Evolutionary conservation across 768 basidiomycete genomes (phyloP).

Genomic region (Cystoderma amianthinum): DNA sequence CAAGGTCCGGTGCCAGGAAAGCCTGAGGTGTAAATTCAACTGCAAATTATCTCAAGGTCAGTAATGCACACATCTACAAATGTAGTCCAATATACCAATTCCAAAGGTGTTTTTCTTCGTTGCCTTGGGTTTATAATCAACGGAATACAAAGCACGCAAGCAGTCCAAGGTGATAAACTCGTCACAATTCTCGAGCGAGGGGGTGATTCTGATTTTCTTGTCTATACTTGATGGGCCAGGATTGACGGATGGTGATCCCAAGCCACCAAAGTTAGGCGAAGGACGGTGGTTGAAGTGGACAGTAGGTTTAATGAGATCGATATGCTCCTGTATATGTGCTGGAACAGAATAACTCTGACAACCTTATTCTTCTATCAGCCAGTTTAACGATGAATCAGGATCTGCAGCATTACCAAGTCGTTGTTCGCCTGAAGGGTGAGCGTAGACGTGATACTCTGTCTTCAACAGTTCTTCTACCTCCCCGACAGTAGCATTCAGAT

Average conservation of each 20-base stretch:
- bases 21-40: conserved; percentile 19
- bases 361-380: conserved; percentile 15
- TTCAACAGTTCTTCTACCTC: conserved; percentile 35
- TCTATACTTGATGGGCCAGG: conserved; percentile 13
- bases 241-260: conserved; percentile 6
- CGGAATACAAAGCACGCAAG: conserved; percentile 29
- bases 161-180: conserved; percentile 30
- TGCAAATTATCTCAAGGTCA: too few species aligned
- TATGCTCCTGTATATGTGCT: conserved; percentile 29
- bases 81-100: too few species aligned
- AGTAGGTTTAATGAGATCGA: conserved; percentile 34
- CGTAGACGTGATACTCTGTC: conserved; percentile 40
- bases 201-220: conserved; percentile 11
- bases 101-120: conserved; percentile 27
- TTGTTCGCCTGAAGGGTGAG: conserved; percentile 28
- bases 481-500: conserved; percentile 30
- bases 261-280: conserved; percentile 1
- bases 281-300: conserved; percentile 28
- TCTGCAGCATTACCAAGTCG: conserved; percentile 29
- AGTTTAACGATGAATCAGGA: not conserved
- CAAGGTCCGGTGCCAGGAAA: conserved; percentile 21
- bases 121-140: conserved; percentile 25
- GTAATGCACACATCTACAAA: too few species aligned
- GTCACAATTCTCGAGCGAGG: conserved; percentile 19
- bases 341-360: conserved; percentile 33